Evolutionary conservation across 345 rosid species (phyloP), one percentile per base, ranked within the genome.

Genomic region (Populus deltoides): DNA sequence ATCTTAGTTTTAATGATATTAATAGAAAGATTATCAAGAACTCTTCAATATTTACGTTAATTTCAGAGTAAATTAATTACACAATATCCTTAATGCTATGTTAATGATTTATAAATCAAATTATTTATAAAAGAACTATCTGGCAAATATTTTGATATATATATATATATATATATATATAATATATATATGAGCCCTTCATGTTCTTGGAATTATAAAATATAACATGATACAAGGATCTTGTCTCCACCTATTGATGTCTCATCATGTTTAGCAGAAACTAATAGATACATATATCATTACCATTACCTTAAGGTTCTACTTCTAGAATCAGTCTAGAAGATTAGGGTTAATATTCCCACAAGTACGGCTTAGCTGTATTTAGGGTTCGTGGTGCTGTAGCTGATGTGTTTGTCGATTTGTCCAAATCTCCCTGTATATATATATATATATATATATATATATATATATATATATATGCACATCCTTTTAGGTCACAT

Each of bases 201-300:
- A 49, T 61, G 74, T 33, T 62, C 66, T 49, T 27, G 76, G 63
- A 49, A 2, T 8, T 18, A 20, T 39, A 68, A 75, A 39, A 72
- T 31, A 27, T 68, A 43, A 66, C 77, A 38, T 1, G 70, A 74
- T 53, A 41, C 6, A 17, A 29, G 82, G 82, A 79, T 74, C 82
- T 79, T 80, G 79, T 71, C 79, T 72, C 81, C 77, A 35, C 18
- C 57, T 25, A 22, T 73, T 5, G 2, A 35, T 67, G 57, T 66
- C 68, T 66, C 57, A 7, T 61, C 57, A 7, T 61, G 33, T 35
- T 20, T 68, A 24, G 47, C 17, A 3, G 3, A 69, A 3, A 2
- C 9, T 39, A 39, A 10, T 1, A 7, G 41, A 8, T 39, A 39
- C 41, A 39, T 2, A 10, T 24, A 24, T 20, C 33, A 36, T 9